Evolutionary conservation across 116 monocot genomes (phyloP).

Genomic region (Thalassia testudinum): DNA sequence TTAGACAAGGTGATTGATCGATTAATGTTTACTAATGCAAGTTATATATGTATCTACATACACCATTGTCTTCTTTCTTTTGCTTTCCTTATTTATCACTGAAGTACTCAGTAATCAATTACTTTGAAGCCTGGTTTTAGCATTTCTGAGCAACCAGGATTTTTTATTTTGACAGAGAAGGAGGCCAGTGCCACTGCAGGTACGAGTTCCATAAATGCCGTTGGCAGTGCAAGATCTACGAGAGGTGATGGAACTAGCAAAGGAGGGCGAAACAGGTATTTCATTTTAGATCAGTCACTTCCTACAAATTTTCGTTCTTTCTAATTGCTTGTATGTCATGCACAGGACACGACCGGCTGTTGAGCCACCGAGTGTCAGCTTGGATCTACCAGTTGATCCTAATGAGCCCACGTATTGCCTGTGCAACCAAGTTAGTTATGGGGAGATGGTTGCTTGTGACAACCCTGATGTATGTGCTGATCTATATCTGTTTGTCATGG

Average conservation of each 20-base stretch:
- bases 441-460: conserved; percentile 97
- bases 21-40: too few species aligned
- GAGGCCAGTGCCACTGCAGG: conserved; percentile 19
- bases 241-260: conserved; percentile 50
- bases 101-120: too few species aligned
- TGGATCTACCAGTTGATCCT: conserved; percentile 89
- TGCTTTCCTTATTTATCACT: too few species aligned
- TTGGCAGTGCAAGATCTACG: conserved; percentile 26
- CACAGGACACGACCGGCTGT: conserved; percentile 22
- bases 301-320: not conserved
- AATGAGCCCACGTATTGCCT: conserved; percentile 96
- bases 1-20: conserved; percentile 33
- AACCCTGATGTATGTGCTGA: conserved; percentile 46
- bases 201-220: conserved; percentile 6
- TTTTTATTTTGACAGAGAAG: conserved; percentile 5
- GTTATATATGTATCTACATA: too few species aligned
- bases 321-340: not conserved
- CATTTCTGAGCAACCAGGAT: too few species aligned
- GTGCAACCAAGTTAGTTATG: conserved; percentile 97
- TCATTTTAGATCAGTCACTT: not conserved
- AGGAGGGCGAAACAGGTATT: conserved; percentile 73
- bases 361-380: conserved; percentile 32
- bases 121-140: too few species aligned
- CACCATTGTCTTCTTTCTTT: too few species aligned
- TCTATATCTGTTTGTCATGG: not conserved